A percentile compares a stretch with the other conserved stretches of the same genome.
Conservation (phyloP, 805 yeast species). For the Allodekkera sacchari region DNA sequence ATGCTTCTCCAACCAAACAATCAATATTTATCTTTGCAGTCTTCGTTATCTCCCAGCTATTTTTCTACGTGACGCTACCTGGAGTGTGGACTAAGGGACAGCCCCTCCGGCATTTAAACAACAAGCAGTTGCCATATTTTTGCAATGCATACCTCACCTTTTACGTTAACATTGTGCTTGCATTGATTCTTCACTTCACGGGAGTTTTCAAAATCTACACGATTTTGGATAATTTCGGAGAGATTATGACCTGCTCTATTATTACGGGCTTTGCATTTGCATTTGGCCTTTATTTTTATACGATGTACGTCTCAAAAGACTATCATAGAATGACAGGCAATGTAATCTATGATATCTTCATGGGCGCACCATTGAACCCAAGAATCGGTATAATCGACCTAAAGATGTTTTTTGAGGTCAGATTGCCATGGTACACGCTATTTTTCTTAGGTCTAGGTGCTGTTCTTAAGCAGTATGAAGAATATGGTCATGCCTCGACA, state of each 20-base stretch:
- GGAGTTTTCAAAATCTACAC: slow-evolving; percentile 68
- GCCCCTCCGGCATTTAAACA: slow-evolving; percentile 74
- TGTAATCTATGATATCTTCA: slow-evolving; percentile 80
- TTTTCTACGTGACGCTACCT: slow-evolving; percentile 77
- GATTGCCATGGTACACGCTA: slow-evolving; percentile 93
- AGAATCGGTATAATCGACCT: slow-evolving; percentile 86
- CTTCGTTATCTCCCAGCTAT: slow-evolving; percentile 60
- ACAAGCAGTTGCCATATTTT: slow-evolving; percentile 78
- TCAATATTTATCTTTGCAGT: slow-evolving; percentile 67
- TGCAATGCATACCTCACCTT: slow-evolving; percentile 89
- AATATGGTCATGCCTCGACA: slow-evolving; percentile 69
- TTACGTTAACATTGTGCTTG: slow-evolving; percentile 56
- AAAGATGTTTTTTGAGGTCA: slow-evolving; percentile 96
- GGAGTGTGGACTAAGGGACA: slow-evolving; percentile 95
- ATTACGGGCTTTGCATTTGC: slow-evolving; percentile 66
- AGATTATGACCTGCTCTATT: slow-evolving; percentile 89
- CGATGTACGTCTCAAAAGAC: slow-evolving; percentile 58
- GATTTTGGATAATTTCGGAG: slow-evolving; percentile 76
- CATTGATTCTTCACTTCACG: slow-evolving; percentile 58
- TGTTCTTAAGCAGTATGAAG: slow-evolving; percentile 70
- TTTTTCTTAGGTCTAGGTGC: slow-evolving; percentile 70
- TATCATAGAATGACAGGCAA: slow-evolving; percentile 90
- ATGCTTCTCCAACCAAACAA: slow-evolving; percentile 50
- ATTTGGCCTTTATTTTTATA: slow-evolving; percentile 58
- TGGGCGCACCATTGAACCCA: slow-evolving; percentile 98